These are phyloP conservation scores for Hypoxylon sp. DNA, from an alignment of 2,329 filamentous ascomycete genomes.

Conservation along the genomic window DNA sequence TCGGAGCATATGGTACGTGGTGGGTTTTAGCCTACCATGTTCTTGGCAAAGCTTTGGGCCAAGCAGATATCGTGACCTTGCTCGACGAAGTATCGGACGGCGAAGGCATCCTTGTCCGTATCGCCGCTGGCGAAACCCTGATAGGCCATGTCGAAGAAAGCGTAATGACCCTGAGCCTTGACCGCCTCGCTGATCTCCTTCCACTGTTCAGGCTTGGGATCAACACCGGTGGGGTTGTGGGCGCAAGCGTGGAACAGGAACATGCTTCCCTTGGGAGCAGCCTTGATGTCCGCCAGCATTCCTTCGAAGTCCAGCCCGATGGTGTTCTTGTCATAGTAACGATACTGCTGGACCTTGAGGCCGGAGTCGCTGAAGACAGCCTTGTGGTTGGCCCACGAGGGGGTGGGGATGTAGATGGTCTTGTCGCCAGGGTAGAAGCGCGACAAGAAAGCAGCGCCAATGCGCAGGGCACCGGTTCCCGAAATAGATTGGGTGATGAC, in stretches of 20 bases:
- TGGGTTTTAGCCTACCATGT: slow-evolving; percentile 76
- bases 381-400: slow-evolving; percentile 98
- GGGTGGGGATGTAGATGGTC: slow-evolving; percentile 95
- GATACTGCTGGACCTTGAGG: slow-evolving; percentile 92
- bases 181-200: slow-evolving; percentile 87
- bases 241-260: slow-evolving; percentile 97
- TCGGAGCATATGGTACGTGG: slow-evolving; percentile 1
- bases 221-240: slow-evolving; percentile 97
- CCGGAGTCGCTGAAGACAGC: slow-evolving; percentile 96
- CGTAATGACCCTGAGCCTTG: slow-evolving; percentile 88
- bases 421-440: slow-evolving; percentile 92
- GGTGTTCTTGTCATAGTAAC: slow-evolving; percentile 99
- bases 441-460: slow-evolving; percentile 92
- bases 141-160: slow-evolving; percentile 99
- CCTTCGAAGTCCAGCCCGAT: slow-evolving; percentile 98
- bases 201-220: slow-evolving; percentile 94
- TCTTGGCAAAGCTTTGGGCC: slow-evolving; percentile 97
- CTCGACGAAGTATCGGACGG: slow-evolving; percentile 91
- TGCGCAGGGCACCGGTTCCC: slow-evolving; percentile 93
- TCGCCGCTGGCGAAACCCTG: slow-evolving; percentile 96
- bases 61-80: slow-evolving; percentile 90
- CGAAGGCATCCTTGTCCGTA: slow-evolving; percentile 92
- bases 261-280: slow-evolving; percentile 85
- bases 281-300: slow-evolving; percentile 89
- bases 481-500: slow-evolving; percentile 98